These are phyloP conservation scores for Tetradesmus obliquus DNA, from an alignment of 139 green algal genomes.

Conservation along the genomic window DNA sequence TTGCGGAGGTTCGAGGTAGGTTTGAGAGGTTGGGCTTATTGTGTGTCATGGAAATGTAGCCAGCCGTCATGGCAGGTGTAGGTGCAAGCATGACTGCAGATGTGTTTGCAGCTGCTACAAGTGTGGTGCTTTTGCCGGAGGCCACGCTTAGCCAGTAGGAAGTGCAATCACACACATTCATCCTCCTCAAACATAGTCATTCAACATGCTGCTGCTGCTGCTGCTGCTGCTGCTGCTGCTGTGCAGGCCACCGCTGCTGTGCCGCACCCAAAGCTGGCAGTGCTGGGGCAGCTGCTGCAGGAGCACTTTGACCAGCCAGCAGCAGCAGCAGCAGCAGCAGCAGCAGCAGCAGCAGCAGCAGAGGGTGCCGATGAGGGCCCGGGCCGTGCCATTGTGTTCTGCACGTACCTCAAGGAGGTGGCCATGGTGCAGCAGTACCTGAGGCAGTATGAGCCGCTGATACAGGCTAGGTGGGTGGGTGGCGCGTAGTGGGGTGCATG, in stretches of 20 bases:
- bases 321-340: background rate
- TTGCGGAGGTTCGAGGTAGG: too few relatives aligned
- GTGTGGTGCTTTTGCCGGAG: too few relatives aligned
- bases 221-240: background rate
- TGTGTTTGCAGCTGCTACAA: too few relatives aligned
- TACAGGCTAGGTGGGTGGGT: slow-evolving; percentile 63
- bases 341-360: slow-evolving; percentile 34
- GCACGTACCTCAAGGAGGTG: slow-evolving; percentile 81
- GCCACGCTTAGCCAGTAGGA: too few relatives aligned
- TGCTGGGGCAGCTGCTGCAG: slow-evolving; percentile 66
- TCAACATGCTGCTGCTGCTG: slow-evolving; percentile 6
- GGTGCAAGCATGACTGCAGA: too few relatives aligned
- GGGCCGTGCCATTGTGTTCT: slow-evolving; percentile 85
- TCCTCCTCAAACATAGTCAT: too few relatives aligned
- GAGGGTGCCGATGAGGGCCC: background rate
- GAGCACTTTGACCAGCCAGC: slow-evolving; percentile 63
- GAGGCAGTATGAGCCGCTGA: slow-evolving; percentile 57
- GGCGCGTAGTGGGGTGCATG: background rate
- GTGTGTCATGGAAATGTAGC: too few relatives aligned
- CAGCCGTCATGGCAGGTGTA: too few relatives aligned
- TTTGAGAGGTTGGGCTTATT: too few relatives aligned
- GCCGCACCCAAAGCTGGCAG: slow-evolving; percentile 75
- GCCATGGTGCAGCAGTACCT: slow-evolving; percentile 75
- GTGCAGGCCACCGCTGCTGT: background rate
- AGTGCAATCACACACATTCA: too few relatives aligned